Evolutionary conservation across 2,329 filamentous ascomycete genomes (phyloP).

Genomic region (Diaporthe ampelina): DNA sequence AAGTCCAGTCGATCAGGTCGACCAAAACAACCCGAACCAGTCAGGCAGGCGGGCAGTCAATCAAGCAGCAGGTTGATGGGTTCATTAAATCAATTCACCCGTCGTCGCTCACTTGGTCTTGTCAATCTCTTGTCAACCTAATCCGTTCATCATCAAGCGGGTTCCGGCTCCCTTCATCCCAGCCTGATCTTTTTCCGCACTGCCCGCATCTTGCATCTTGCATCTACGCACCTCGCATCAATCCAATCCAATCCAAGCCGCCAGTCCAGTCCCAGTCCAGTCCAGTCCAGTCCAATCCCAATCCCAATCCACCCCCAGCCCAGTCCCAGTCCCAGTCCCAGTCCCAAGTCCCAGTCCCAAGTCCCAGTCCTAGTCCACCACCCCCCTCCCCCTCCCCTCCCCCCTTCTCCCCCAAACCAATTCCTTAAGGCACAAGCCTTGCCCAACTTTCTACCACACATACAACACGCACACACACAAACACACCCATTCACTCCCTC

Average conservation of each 20-base stretch:
- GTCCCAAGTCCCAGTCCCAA: no score
- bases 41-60: background rate
- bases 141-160: background rate
- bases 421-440: conserved; percentile 33
- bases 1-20: background rate
- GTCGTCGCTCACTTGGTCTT: no score
- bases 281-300: background rate
- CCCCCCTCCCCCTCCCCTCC: background rate
- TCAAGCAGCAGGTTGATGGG: conserved; percentile 14
- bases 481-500: background rate
- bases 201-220: conserved; percentile 31
- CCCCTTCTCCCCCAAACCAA: conserved; percentile 18
- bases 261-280: background rate
- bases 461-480: background rate
- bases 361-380: background rate
- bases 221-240: conserved; percentile 27
- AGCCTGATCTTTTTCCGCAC: conserved; percentile 21
- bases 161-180: conserved; percentile 9
- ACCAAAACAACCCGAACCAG: no score
- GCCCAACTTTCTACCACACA: conserved; percentile 20
- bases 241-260: conserved; percentile 14
- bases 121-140: background rate
- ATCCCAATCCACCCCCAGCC: no score
- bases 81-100: no score
- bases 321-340: no score